Base-by-base conservation (phyloP, 805 yeast species). In the Maudiozyma serrabonitensis region DNA sequence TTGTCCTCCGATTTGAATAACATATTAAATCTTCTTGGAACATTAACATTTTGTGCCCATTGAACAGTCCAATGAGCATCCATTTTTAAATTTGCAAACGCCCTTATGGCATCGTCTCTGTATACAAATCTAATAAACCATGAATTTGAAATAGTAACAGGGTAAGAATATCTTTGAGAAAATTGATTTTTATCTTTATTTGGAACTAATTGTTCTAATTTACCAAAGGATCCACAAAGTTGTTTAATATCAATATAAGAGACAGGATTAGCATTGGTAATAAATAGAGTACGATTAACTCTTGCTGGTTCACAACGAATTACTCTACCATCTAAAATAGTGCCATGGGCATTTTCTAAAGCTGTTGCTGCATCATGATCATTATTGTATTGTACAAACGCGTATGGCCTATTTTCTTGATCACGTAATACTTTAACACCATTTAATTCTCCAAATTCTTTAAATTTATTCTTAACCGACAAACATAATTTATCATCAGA, bases 281-380 rank as follows among this genome's bases (percentile, higher is more conserved):
- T 64, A 61, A 79, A 85, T 41, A 91, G 70, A 13, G 97, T 90
- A 54, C 97, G 75, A 66, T 90, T 91, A 43, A 90, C 96, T 59
- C 85, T 82, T 0, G 98, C 98, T 18, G 82, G 82, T 67, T 91
- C 97, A 68, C 95, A 87, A 49, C 97, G 76, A 42, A 91, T 78
- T 3, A 79, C 71, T 62, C 95, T 75, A 13, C 89, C 95, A 62
- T 86, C 80, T 45, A 89, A 66, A 6, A 71, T 64, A 6, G 87
- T 73, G 50, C 82, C 81, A 58, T 86, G 91, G 11, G 88, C 95
- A 52, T 73, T 72, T 18, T 63, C 66, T 47, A 88, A 75, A 0
- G 96, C 96, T 4, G 54, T 61, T 52, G 74, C 72, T 4, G 95
- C 89, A 55, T 84, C 91, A 8, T 68, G 71, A 54, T 84, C 93